phyloP scores from a whole-genome alignment of 106 monocot genomes.

The Vanilla planifolia region DNA sequence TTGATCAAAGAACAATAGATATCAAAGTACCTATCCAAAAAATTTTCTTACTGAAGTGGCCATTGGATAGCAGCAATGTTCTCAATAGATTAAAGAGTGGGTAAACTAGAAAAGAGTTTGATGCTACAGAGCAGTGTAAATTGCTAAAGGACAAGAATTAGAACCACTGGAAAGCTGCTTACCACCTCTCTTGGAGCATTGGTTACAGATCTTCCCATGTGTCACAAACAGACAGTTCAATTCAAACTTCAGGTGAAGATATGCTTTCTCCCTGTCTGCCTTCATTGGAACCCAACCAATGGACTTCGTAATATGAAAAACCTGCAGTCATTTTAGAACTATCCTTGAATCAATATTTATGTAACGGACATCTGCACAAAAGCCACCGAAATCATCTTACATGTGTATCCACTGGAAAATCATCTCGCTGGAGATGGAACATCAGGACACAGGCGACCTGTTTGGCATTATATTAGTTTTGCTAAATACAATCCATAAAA shows the following conservation, averaged over 20 bases:
- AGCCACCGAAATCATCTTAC: constrained; percentile 31
- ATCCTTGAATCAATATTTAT: not conserved
- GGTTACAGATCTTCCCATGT: constrained; percentile 64
- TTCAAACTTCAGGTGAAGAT: constrained; percentile 85
- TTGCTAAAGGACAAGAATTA: constrained; percentile 37
- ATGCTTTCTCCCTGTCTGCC: constrained; percentile 73
- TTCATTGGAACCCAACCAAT: constrained; percentile 70
- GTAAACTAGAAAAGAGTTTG: too few species aligned
- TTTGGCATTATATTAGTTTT: too few species aligned
- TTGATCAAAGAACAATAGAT: too few species aligned
- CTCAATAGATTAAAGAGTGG: too few species aligned
- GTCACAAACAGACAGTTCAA: constrained; percentile 83
- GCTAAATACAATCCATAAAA: too few species aligned
- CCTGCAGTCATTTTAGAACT: constrained; percentile 21
- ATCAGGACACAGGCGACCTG: constrained; percentile 86
- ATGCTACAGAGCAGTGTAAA: not conserved
- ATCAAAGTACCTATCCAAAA: too few species aligned
- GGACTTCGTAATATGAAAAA: constrained; percentile 55
- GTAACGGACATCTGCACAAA: not conserved
- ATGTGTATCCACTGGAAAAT: constrained; percentile 92
- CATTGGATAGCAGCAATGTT: too few species aligned
- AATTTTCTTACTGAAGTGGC: too few species aligned
- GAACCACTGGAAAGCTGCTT: constrained; percentile 13
- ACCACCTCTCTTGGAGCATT: constrained; percentile 39
- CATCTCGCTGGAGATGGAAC: constrained; percentile 85